phyloP scores from a whole-genome alignment of 139 green algal genomes.

The Astrephomene gubernaculifera region DNA sequence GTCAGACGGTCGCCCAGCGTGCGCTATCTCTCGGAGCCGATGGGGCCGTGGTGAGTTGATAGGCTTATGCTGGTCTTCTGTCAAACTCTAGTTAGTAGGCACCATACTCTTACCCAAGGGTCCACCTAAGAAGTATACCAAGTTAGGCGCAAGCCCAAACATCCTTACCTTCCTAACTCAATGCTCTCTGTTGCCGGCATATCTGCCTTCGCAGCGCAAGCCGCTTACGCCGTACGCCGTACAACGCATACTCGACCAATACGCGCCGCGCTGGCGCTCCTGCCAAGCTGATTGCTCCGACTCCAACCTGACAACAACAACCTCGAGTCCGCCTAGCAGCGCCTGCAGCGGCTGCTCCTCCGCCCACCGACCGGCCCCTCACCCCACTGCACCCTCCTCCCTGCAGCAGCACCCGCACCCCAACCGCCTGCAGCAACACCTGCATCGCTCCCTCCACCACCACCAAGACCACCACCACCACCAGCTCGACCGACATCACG shows the following conservation, averaged over 20 bases:
- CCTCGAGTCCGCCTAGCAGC: too few relatives aligned
- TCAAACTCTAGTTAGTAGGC: background rate
- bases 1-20: conserved; percentile 29
- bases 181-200: background rate
- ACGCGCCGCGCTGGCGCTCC: conserved; percentile 13
- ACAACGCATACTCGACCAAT: conserved; percentile 8
- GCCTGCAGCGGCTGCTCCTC: too few relatives aligned
- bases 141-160: too few relatives aligned
- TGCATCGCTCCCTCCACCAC: too few relatives aligned
- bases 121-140: too few relatives aligned
- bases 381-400: too few relatives aligned
- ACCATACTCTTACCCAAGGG: background rate
- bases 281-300: background rate
- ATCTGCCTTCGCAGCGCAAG: conserved; percentile 23
- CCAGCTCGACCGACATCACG: too few relatives aligned
- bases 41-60: conserved; percentile 33
- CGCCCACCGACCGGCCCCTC: too few relatives aligned
- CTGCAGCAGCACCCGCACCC: too few relatives aligned
- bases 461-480: too few relatives aligned
- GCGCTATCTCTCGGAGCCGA: conserved; percentile 20
- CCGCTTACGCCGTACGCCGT: background rate
- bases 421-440: too few relatives aligned
- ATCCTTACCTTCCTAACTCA: background rate
- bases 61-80: background rate
- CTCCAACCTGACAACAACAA: too few relatives aligned